Evolutionary conservation across 2,329 filamentous ascomycete genomes (phyloP).

Genomic region (Dactylonectria macrodidyma): DNA sequence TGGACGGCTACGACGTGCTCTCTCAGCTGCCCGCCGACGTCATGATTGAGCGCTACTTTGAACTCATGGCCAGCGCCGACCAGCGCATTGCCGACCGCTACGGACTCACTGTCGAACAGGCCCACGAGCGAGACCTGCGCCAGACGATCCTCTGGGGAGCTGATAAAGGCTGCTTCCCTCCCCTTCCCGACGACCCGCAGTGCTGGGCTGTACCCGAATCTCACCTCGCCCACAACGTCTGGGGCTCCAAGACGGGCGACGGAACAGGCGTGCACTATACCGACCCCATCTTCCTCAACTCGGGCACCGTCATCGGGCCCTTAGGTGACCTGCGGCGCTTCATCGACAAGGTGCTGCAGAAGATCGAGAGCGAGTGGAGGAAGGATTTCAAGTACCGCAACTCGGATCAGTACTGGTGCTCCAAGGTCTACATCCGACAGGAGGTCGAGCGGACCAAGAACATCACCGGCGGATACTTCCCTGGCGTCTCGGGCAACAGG

Average conservation of each 20-base stretch:
- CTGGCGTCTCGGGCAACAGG: conserved; percentile 24
- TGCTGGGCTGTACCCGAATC: conserved; percentile 43
- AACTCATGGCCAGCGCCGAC: conserved; percentile 30
- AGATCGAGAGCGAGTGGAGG: conserved; percentile 26
- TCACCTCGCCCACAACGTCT: conserved; percentile 33
- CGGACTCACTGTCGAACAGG: conserved; percentile 37
- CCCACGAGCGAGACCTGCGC: conserved; percentile 30
- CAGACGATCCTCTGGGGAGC: conserved; percentile 46
- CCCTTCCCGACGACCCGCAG: conserved; percentile 26
- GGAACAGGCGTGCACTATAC: conserved; percentile 24
- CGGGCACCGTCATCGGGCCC: conserved; percentile 43
- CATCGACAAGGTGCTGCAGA: conserved; percentile 33
- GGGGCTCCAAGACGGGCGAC: conserved; percentile 35
- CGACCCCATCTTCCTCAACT: conserved; percentile 41
- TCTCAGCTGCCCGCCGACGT: conserved; percentile 42
- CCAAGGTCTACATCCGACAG: conserved; percentile 42
- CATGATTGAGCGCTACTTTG: conserved; percentile 45
- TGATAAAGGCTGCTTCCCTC: conserved; percentile 42
- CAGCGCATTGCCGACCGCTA: conserved; percentile 39
- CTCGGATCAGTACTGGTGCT: conserved; percentile 44
- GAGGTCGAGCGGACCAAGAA: conserved; percentile 38
- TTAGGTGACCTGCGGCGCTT: conserved; percentile 37
- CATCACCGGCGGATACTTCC: conserved; percentile 32
- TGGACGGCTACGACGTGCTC: conserved; percentile 45
- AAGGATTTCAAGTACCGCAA: conserved; percentile 32